Conservation (phyloP, 2,329 filamentous ascomycete species). For the Ceratocystis albifundus region DNA sequence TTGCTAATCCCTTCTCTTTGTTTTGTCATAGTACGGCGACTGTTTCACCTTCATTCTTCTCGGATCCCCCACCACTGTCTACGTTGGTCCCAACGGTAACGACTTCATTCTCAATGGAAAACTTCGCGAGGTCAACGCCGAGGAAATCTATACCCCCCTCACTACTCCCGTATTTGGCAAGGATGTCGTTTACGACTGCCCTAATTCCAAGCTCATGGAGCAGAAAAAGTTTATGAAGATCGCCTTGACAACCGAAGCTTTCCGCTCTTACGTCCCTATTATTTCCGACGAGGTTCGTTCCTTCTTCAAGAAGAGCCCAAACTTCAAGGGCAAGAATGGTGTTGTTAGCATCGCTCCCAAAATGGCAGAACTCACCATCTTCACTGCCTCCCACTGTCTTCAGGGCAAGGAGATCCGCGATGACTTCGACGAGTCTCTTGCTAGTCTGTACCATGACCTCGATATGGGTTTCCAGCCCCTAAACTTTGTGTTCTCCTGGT, state of each 20-base stretch:
- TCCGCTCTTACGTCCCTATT: constrained; percentile 64
- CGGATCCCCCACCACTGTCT: constrained; percentile 81
- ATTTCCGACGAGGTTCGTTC: constrained; percentile 63
- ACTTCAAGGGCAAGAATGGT: constrained; percentile 58
- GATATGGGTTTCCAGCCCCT: constrained; percentile 82
- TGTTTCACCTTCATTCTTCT: constrained; percentile 82
- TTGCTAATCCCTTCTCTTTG: constrained; percentile 13
- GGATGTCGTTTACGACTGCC: constrained; percentile 83
- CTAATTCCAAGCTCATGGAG: constrained; percentile 87
- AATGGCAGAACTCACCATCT: constrained; percentile 81
- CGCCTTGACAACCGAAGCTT: constrained; percentile 62
- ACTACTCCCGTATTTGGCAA: constrained; percentile 63
- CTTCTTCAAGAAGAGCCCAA: constrained; percentile 56
- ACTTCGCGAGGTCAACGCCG: constrained; percentile 76
- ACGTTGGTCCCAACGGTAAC: constrained; percentile 68
- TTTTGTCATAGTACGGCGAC: constrained; percentile 57
- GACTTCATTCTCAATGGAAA: constrained; percentile 90
- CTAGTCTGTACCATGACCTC: constrained; percentile 73
- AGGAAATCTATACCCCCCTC: constrained; percentile 77
- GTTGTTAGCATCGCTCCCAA: constrained; percentile 59
- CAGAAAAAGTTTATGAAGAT: constrained; percentile 92
- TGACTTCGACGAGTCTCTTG: constrained; percentile 69
- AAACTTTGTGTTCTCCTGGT: constrained; percentile 86
- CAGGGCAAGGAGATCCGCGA: constrained; percentile 74
- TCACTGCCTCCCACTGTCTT: constrained; percentile 73